These are phyloP conservation scores for Eucalyptus sp. DNA, from an alignment of 345 rosid genomes.

Conservation along the genomic window DNA sequence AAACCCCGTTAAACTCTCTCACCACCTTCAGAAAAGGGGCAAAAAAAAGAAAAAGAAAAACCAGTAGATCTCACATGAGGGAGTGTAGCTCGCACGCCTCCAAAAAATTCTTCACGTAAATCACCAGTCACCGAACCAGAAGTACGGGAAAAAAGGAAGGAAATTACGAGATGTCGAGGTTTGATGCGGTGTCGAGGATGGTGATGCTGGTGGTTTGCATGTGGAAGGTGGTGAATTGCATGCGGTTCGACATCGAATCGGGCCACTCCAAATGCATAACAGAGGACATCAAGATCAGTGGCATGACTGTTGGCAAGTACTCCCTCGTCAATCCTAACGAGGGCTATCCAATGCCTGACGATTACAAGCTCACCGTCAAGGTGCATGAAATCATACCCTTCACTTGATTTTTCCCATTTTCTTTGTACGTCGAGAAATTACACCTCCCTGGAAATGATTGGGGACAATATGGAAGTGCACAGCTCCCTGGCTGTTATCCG, in stretches of 20 bases:
- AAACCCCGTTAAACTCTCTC: neutral
- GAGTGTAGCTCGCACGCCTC: neutral
- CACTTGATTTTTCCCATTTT: neutral
- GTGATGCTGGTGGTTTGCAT: conserved; percentile 5
- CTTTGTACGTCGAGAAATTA: neutral
- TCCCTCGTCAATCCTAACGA: conserved; percentile 41
- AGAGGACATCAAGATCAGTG: conserved; percentile 55
- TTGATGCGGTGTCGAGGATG: neutral
- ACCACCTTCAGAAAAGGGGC: neutral
- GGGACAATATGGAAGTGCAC: neutral
- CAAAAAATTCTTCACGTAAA: neutral
- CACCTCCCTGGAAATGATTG: neutral
- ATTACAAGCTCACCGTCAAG: conserved; percentile 46
- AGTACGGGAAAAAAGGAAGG: neutral
- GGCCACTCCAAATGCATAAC: conserved; percentile 58
- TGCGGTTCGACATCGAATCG: conserved; percentile 57
- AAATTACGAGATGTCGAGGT: neutral
- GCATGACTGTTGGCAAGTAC: conserved; percentile 59
- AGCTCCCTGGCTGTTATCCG: neutral
- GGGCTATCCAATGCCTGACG: conserved; percentile 38
- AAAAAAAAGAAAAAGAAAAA: neutral
- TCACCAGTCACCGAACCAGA: neutral
- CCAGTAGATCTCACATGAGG: neutral
- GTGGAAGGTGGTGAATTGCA: conserved; percentile 19
- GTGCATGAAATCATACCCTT: conserved; percentile 2